A percentile compares a stretch with the other conserved stretches of the same genome.
Evolutionary conservation across 1,284 basidiomycete species (phyloP).

Genomic region (Singerocomus inundabilis): DNA sequence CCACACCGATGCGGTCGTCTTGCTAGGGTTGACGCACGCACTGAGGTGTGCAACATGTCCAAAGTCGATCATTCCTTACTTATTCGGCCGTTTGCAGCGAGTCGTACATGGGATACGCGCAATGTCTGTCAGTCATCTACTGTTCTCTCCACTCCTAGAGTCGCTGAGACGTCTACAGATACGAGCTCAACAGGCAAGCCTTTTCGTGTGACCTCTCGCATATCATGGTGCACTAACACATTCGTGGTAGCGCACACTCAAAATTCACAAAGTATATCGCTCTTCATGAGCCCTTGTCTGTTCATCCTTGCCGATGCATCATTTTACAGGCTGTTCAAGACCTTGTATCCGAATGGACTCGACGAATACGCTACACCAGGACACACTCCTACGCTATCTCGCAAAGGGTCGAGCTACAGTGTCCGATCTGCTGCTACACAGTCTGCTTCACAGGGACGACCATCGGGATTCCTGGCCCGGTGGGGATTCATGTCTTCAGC

Average conservation of each 20-base stretch:
- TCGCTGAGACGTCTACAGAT: conserved; percentile 35
- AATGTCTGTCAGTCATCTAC: conserved; percentile 57
- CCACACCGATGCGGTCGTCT: conserved; percentile 65
- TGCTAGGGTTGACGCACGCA: conserved; percentile 67
- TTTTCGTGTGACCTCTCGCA: conserved; percentile 9
- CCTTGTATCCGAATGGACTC: conserved; percentile 67
- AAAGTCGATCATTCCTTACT: not conserved
- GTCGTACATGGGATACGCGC: conserved; percentile 74
- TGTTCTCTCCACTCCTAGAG: not conserved
- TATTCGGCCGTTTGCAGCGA: conserved; percentile 44
- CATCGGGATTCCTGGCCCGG: conserved; percentile 38
- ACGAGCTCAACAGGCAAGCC: conserved; percentile 58
- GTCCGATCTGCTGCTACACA: conserved; percentile 27
- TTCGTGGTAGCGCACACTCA: conserved; percentile 55
- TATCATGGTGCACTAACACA: conserved; percentile 11
- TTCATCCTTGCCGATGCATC: not conserved
- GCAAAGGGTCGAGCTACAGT: conserved; percentile 33
- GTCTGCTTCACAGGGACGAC: conserved; percentile 23
- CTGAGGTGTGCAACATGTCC: conserved; percentile 47
- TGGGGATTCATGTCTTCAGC: conserved; percentile 29
- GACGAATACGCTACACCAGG: conserved; percentile 51
- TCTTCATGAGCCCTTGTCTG: not conserved
- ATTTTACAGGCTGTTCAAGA: conserved; percentile 59
- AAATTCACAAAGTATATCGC: conserved; percentile 63
- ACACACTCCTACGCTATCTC: conserved; percentile 44